Base-by-base conservation (phyloP, 371 early-diverging fungal species). In the Lichtheimia corymbifera region DNA sequence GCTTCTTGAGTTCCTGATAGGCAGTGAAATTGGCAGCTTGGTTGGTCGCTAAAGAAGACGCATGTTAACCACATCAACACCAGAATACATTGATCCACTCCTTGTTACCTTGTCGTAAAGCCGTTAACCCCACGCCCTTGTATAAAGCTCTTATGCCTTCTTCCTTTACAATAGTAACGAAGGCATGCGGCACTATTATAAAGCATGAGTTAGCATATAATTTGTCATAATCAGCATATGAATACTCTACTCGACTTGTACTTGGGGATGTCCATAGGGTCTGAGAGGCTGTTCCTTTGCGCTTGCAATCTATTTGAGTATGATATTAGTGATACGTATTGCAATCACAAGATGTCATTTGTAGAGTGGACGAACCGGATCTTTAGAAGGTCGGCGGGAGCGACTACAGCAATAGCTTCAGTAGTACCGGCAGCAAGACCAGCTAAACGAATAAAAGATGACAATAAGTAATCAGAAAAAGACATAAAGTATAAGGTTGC, bases 1-100 rank as follows among this genome's bases (percentile, higher is more conserved):
- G 64, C 40, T 83, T 87, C 76, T 97, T 97, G 69, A 97, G 74
- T 73, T 91, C 92, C 63, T 96, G 95, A 82, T 97, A 98, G 42
- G 91, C 93, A 12, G 98, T 97, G 74, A 98, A 98, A 85, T 98
- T 98, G 68, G 94, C 97, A 47, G 97, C 98, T 78, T 98, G 98
- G 83, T 98, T 98, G 60, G 96, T 97, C 15, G 97, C 96, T 90
- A 68, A 20, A 63, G 28, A 52, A 47, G 17, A 47, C 0, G 6
- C n/a, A 11, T 7, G 47, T 47, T 17, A 18, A 47, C 1, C 18
- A 47, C 1, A 47, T 17, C 12, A n/a, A 47, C n/a, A 17, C 22
- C 22, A 22, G 22, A 5, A 47, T 22, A 3, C 0, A 47, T 11
- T 4, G 17, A 3, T 13, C 47, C 47, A n/a, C 7, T 18, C 17